These are phyloP conservation scores for Cucurbita maxima DNA, from an alignment of 306 rosid species.

Conservation along the genomic window DNA sequence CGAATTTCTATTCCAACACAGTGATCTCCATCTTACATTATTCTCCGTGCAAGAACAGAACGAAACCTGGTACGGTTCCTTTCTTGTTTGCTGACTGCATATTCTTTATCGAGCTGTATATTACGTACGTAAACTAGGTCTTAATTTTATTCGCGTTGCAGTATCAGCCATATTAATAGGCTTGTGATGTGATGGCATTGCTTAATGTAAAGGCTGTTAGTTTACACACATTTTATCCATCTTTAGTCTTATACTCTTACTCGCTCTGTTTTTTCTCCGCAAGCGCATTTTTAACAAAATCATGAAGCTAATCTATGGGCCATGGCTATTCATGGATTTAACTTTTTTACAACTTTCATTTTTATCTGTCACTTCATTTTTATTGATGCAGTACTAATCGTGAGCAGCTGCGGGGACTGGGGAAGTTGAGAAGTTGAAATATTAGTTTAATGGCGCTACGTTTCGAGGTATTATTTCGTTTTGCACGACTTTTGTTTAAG, in stretches of 20 bases:
- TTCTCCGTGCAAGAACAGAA: background rate
- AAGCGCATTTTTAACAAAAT: background rate
- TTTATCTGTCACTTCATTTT: background rate
- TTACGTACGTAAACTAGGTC: background rate
- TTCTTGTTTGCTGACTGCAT: background rate
- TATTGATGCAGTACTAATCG: background rate
- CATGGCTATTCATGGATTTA: background rate
- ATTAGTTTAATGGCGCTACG: conserved; percentile 47
- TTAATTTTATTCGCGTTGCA: background rate
- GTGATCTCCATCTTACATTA: background rate
- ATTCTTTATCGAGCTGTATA: background rate
- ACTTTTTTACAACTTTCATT: too few relatives aligned
- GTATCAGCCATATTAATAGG: background rate
- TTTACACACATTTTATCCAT: background rate
- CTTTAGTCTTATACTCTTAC: too few relatives aligned
- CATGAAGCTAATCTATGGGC: background rate
- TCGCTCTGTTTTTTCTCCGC: too few relatives aligned
- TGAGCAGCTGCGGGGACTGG: conserved; percentile 6
- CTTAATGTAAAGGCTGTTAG: background rate
- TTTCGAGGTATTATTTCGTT: conserved; percentile 45
- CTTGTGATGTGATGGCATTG: background rate
- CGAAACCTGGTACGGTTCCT: background rate
- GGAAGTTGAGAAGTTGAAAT: background rate
- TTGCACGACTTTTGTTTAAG: background rate
- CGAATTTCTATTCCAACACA: background rate